Evolutionary conservation across 2,329 filamentous ascomycete genomes (phyloP).

Genomic region (Aspergillus ochraceoroseus): DNA sequence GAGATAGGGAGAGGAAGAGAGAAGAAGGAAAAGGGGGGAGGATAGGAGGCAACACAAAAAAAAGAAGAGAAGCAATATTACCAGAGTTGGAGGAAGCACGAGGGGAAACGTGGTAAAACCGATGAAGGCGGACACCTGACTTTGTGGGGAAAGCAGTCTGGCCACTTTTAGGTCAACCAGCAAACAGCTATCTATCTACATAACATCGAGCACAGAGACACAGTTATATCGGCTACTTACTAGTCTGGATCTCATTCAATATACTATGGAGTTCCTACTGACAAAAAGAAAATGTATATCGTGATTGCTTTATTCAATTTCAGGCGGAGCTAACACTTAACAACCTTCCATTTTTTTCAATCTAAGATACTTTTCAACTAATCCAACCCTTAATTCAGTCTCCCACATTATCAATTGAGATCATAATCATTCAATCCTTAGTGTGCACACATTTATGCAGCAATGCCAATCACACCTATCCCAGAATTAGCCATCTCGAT

Average conservation of each 20-base stretch:
- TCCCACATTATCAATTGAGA: conserved; percentile 16
- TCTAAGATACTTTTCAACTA: conserved; percentile 13
- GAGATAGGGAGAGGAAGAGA: conserved; percentile 11
- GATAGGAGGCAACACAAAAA: background rate
- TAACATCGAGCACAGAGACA: no score
- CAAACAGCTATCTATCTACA: conserved; percentile 1
- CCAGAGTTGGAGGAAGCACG: conserved; percentile 11
- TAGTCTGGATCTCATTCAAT: background rate
- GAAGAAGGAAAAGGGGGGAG: background rate
- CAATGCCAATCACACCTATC: conserved; percentile 81
- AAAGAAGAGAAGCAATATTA: conserved; percentile 12
- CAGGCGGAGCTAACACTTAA: conserved; percentile 7
- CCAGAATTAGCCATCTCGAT: no score
- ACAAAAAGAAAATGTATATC: no score
- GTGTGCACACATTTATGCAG: conserved; percentile 54
- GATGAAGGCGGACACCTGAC: conserved; percentile 30
- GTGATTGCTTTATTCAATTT: conserved; percentile 11
- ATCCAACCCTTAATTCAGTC: conserved; percentile 10
- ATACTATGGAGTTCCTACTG: no score
- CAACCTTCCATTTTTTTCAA: conserved; percentile 18
- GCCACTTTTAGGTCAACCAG: conserved; percentile 2
- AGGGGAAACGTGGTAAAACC: conserved; percentile 34
- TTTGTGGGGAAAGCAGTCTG: conserved; percentile 22
- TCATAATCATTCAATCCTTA: conserved; percentile 13
- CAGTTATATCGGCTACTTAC: background rate